Evolutionary conservation across 441 rosid genomes (phyloP), one percentile per base, ranked within the genome.

Genomic region (Erodium trifolium): DNA sequence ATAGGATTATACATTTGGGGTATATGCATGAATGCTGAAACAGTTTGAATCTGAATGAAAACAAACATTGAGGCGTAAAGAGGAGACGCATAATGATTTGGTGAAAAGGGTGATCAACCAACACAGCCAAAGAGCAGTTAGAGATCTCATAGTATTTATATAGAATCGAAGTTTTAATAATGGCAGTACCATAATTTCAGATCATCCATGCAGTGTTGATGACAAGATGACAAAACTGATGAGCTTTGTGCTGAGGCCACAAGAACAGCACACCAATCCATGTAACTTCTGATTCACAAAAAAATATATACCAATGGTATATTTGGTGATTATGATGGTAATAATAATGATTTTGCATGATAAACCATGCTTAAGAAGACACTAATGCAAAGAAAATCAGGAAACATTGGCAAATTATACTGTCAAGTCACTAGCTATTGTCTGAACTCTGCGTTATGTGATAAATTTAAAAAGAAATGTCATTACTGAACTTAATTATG

Each of bases 101-200:
- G 75, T 71, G 68, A 62, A 71, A 51, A 66, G 81, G 67, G 27
- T 53, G 71, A 72, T 76, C 78, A 47, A 73, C 71, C 76, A 37
- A 57, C 63, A 17, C 27, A 47, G 9, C 18, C 37, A 67, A 11
- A 47, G 74, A 71, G 77, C 69, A 53, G 76, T 67, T 69, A 31
- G 71, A 66, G 73, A 49, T 68, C 51, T 59, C 63, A 47, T 16
- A 55, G 16, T 55, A 45, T 45, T 45, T 45, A 45, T 45, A 6
- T 11, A 41, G 47, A 23, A 23, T 4, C 10, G 2, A 41, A 41
- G 47, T 41, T 41, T 41, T 45, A 45, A 45, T 45, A 45, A 45
- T 45, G 51, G 63, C 29, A 57, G 23, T 18, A 9, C 63, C 63
- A 57, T 57, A 57, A 18, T 57, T 57, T 57, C 29, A 18, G 63